Evolutionary conservation across 352 stramenopile species (phyloP).

Genomic region (Pelagophyceae sp.): DNA sequence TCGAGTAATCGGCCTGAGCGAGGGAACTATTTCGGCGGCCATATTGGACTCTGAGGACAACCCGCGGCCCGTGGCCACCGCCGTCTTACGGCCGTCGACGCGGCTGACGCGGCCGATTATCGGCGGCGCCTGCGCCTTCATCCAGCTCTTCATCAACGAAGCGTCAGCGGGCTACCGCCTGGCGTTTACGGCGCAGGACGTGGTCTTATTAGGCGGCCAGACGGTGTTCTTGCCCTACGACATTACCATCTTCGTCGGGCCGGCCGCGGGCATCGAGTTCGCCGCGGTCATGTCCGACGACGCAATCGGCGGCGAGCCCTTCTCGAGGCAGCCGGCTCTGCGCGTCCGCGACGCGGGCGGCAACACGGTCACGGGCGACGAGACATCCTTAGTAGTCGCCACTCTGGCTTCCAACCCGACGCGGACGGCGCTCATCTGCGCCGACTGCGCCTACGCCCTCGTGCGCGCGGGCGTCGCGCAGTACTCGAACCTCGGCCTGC

Average conservation of each 20-base stretch:
- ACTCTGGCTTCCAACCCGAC: background rate
- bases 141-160: background rate
- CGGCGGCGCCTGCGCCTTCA: background rate
- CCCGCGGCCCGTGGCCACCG: background rate
- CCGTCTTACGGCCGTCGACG: background rate
- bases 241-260: background rate
- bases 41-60: background rate
- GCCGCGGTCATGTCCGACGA: background rate
- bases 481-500: conserved; percentile 4
- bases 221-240: no score
- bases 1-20: background rate
- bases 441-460: background rate
- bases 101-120: background rate
- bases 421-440: background rate
- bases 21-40: background rate
- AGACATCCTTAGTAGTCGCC: background rate
- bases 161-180: background rate
- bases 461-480: background rate
- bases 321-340: background rate
- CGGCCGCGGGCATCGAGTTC: background rate
- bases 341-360: conserved; percentile 3
- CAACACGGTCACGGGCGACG: background rate
- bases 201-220: background rate
- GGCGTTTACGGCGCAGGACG: background rate
- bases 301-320: background rate